phyloP scores from a whole-genome alignment of 768 basidiomycete genomes.

The Porphyrellus cyaneotinctus region DNA sequence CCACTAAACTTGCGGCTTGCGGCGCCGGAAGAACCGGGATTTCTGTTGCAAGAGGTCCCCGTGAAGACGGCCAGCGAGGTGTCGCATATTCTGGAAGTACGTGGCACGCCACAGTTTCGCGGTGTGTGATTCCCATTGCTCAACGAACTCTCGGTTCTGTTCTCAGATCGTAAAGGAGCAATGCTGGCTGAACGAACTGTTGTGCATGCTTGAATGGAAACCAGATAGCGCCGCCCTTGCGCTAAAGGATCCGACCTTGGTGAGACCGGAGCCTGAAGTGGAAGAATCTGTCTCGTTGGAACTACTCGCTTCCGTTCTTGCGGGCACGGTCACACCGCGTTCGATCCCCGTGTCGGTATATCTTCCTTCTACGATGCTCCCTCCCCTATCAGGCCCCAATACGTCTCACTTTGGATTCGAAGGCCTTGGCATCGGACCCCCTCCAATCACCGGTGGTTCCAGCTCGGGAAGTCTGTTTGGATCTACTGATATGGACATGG shows the following conservation, averaged over 20 bases:
- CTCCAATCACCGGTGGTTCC: slow-evolving; percentile 22
- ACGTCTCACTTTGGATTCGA: slow-evolving; percentile 28
- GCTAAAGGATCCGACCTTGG: slow-evolving; percentile 1
- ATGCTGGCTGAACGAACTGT: slow-evolving; percentile 78
- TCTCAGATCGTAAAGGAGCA: slow-evolving; percentile 63
- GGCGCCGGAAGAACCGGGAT: slow-evolving; percentile 72
- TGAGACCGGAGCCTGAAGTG: slow-evolving; percentile 25
- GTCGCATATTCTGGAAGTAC: slow-evolving; percentile 71
- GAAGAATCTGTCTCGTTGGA: slow-evolving; percentile 42
- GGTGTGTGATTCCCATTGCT: neutral
- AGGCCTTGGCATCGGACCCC: slow-evolving; percentile 25
- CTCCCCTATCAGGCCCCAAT: slow-evolving; percentile 17
- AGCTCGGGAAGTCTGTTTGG: slow-evolving; percentile 29
- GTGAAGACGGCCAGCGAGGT: slow-evolving; percentile 71
- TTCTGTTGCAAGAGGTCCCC: slow-evolving; percentile 63
- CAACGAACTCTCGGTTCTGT: neutral
- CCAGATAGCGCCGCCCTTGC: slow-evolving; percentile 36
- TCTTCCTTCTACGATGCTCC: slow-evolving; percentile 41
- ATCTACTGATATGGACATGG: slow-evolving; percentile 31
- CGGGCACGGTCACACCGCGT: slow-evolving; percentile 40
- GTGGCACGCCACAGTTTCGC: neutral
- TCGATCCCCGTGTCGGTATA: slow-evolving; percentile 69
- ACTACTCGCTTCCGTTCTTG: slow-evolving; percentile 61
- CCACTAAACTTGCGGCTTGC: slow-evolving; percentile 64
- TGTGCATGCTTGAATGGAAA: slow-evolving; percentile 58